phyloP scores from a whole-genome alignment of 139 green algal species.

The Chloropicon primus region DNA sequence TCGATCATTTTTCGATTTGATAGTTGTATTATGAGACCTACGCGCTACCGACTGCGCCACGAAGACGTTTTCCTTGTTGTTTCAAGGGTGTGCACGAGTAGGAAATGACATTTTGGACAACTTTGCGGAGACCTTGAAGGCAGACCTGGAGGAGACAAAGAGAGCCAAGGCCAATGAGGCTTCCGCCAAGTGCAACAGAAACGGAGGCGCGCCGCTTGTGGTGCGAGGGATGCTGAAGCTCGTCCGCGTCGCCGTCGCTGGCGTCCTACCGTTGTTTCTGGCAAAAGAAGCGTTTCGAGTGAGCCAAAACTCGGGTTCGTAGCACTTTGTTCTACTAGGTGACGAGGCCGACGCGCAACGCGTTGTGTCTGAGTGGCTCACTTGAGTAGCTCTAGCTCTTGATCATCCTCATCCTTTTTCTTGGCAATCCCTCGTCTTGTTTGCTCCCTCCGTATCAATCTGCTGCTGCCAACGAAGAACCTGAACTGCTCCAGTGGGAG shows the following conservation, averaged over 20 bases:
- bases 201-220: not conserved
- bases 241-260: not conserved
- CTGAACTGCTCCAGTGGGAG: too few relatives aligned
- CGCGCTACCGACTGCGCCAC: constrained; percentile 12
- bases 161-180: not conserved
- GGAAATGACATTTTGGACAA: too few relatives aligned
- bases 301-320: not conserved
- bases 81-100: too few relatives aligned
- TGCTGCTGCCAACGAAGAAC: too few relatives aligned
- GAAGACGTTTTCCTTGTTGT: constrained; percentile 8
- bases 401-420: too few relatives aligned
- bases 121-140: not conserved
- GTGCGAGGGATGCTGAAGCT: not conserved
- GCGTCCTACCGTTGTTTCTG: not conserved
- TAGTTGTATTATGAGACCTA: constrained; percentile 8
- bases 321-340: too few relatives aligned
- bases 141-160: not conserved
- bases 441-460: too few relatives aligned
- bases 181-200: not conserved
- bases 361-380: too few relatives aligned
- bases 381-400: too few relatives aligned
- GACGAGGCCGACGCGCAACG: too few relatives aligned
- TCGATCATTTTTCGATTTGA: not conserved
- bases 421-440: too few relatives aligned
- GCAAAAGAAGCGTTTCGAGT: not conserved